Evolutionary conservation across 495 filamentous ascomycete species (phyloP).

Genomic region (Aspergillus incahuasiensis): DNA sequence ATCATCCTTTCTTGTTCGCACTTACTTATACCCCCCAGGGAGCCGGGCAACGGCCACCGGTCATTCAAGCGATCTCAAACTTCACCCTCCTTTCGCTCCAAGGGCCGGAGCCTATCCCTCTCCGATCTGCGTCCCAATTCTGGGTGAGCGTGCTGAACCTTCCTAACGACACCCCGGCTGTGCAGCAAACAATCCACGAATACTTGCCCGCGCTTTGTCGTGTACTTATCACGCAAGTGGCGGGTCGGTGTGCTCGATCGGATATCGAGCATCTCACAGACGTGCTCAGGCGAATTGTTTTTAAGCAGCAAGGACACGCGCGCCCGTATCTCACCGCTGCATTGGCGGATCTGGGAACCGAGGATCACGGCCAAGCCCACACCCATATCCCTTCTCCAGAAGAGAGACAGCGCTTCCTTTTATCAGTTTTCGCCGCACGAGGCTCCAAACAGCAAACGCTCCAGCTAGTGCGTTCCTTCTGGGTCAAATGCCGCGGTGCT

Average conservation of each 20-base stretch:
- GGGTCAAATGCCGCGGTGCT: constrained; percentile 65
- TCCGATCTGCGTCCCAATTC: constrained; percentile 72
- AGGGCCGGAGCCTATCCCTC: constrained; percentile 72
- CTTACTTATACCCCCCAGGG: constrained; percentile 24
- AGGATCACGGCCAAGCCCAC: constrained; percentile 38
- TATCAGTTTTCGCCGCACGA: constrained; percentile 48
- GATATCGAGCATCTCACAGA: constrained; percentile 74
- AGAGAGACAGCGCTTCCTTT: constrained; percentile 34
- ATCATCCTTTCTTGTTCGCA: constrained; percentile 43
- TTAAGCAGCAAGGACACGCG: constrained; percentile 58
- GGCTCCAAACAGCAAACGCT: constrained; percentile 53
- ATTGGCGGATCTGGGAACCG: constrained; percentile 55
- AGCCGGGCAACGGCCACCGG: constrained; percentile 20
- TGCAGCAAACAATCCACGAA: constrained; percentile 52
- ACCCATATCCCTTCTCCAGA: constrained; percentile 22
- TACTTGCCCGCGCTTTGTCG: constrained; percentile 57
- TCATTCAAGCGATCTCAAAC: constrained; percentile 65
- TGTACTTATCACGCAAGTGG: constrained; percentile 61
- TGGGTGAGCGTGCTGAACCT: constrained; percentile 60
- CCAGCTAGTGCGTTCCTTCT: constrained; percentile 61
- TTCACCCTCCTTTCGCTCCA: constrained; percentile 71
- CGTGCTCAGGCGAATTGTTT: constrained; percentile 71
- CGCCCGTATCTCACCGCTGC: constrained; percentile 56
- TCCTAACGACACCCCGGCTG: constrained; percentile 37
- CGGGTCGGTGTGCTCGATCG: constrained; percentile 68